phyloP scores from a whole-genome alignment of 2,329 filamentous ascomycete genomes.

The Hypoxylon sp. region DNA sequence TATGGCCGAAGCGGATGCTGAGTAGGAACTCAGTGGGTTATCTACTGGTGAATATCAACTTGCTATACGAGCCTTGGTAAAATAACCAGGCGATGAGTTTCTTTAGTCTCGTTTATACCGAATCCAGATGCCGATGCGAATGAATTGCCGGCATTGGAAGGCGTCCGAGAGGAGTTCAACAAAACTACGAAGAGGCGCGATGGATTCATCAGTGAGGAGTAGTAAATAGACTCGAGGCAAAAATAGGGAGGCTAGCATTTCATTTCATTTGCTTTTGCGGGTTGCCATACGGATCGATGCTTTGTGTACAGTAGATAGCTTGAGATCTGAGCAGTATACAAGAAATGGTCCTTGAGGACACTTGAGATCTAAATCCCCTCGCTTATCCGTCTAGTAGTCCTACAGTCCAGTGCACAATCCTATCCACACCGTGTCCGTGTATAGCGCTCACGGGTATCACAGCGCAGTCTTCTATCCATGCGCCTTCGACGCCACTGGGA shows the following conservation, averaged over 20 bases:
- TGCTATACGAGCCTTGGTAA: neutral
- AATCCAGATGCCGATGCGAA: neutral
- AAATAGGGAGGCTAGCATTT: conserved; percentile 20
- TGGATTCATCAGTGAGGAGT: neutral
- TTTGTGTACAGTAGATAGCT: conserved; percentile 28
- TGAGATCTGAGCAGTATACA: conserved; percentile 12
- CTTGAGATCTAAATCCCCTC: conserved; percentile 5
- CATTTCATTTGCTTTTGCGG: conserved; percentile 19
- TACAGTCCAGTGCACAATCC: conserved; percentile 80
- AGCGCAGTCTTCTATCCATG: conserved; percentile 73
- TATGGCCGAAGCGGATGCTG: conserved; percentile 22
- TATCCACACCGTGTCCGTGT: conserved; percentile 83
- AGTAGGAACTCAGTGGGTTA: conserved; percentile 5
- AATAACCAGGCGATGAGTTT: neutral
- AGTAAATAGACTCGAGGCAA: conserved; percentile 1
- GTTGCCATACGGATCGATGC: conserved; percentile 1
- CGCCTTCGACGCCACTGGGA: conserved; percentile 75
- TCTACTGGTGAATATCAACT: neutral
- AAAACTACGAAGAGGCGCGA: neutral
- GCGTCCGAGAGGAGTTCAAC: neutral
- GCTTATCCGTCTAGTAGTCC: conserved; percentile 70
- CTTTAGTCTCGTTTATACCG: neutral
- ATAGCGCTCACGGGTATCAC: conserved; percentile 93
- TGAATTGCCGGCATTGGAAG: conserved; percentile 3
- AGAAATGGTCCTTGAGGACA: conserved; percentile 5